Base-by-base conservation (phyloP, 139 green algal genomes). In the Tetradesmus lagerheimii region DNA sequence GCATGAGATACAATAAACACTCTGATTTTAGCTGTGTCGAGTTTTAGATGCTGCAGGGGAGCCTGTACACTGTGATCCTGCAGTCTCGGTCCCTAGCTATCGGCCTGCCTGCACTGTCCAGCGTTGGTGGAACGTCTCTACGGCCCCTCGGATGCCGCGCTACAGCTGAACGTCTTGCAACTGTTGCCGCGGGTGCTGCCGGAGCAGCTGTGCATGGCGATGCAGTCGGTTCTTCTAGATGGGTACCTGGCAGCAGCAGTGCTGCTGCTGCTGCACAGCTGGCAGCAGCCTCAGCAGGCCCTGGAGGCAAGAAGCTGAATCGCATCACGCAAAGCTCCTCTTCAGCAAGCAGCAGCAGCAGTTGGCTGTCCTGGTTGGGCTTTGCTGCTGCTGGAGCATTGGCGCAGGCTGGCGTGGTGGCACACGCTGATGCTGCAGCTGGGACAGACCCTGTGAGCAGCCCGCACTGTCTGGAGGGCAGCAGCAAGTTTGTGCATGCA, bases 381-480 rank as follows among this genome's bases (percentile, higher is more conserved):
- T 86, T 75, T 50, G 80, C 80, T 50, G 80, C 80, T 37, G 80
- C 80, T 76, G 80, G 35, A 35, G 29, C 14, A 29, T 9, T 75
- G 12, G 47, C 45, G 15, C 35, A 38, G n/a, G 34, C 27, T 4
- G 23, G 31, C 34, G 47, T 16, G 3, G 27, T 16, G 29, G 47
- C 47, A 50, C 20, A 25, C 37, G 80, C 80, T 77, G 80, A 74
- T 86, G 80, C 80, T 16, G 15, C 45, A 37, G 80, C 80, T 35
- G 80, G 39, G n/a, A 9, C 50, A 18, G 53, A 85, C 41, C 27
- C 53, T 8, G 25, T 50, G 77, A 83, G 35, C 76, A 83, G 25
- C n/a, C n/a, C 9, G 37, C 41, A 29, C 34, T 31, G 64, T 23
- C 25, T 75, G n/a, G n/a, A n/a, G n/a, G n/a, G n/a, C n/a, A n/a